Base-by-base conservation (phyloP, 2,329 filamentous ascomycete genomes). In the Sphaerulina musiva region DNA sequence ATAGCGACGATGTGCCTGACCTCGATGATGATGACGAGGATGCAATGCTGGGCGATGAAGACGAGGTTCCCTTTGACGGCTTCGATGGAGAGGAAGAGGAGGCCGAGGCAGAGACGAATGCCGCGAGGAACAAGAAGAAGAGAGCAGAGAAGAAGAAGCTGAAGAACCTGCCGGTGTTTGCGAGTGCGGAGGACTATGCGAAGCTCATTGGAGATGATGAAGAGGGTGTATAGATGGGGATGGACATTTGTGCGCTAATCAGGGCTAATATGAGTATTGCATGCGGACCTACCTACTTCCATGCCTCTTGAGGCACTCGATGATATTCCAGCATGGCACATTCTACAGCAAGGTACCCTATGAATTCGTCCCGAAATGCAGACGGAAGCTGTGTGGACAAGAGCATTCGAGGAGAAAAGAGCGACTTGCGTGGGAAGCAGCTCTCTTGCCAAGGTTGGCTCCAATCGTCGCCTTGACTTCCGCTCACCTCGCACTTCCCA, bases 171-270 rank as follows among this genome's bases (percentile, higher is more conserved):
- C 93, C 93, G 6, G 95, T 84, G 36, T 98, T 98, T 75, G 93
- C 95, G 17, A 95, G 89, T 32, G 86, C 80, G 32, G 93, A 97
- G 51, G 93, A 97, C 69, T 98, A 97, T 71, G 92, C 90, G 12
- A 87, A 86, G 64, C 79, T 71, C 59, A 55, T 71, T 42, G 66
- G 67, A 36, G 62, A 62, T 44, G 61, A 64, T 46, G 60, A 63
- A 2, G 57, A 59, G 14, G 50, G 54, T 49, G 26, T 51, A 31
- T 51, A 48, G 39, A 29, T 7, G 26, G 26, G 5, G 26, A 29
- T 29, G 26, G 26, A 29, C 26, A 29, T 29, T 6, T 6, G 5
- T 29, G 26, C 6, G 26, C 5, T 29, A 29, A 29, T 29, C 6
- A 6, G 26, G 26, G 26, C 26, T 29, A 29, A 29, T 29, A 7